Base-by-base conservation (phyloP, 2,329 filamentous ascomycete species). In the Beauveria scarabaeidicola region DNA sequence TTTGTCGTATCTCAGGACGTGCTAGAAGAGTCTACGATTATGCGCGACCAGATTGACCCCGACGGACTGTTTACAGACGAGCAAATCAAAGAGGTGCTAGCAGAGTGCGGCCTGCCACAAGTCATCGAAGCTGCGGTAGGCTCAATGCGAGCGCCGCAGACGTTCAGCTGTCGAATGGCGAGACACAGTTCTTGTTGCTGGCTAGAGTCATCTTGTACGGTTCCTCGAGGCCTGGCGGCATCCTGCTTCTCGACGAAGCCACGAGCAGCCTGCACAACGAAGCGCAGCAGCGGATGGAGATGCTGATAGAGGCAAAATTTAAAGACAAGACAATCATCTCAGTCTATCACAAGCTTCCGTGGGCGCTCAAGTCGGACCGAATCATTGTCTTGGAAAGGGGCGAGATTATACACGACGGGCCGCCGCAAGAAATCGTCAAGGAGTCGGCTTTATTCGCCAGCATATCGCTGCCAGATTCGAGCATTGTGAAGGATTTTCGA, bases 241-340 rank as follows among this genome's bases (percentile, higher is more conserved):
- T 55, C 8, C 25, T 55, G n/a, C 27, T 55, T 44, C 52, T 55
- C 19, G 52, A 55, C 11, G 52, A 55, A 13, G 40, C 52, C 40
- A 55, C 52, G 4, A 52, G 50, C 50, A 52, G 47, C 10, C 29
- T 32, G 10, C 10, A 32, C 29, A 32, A 13, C 10, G 29, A 32
- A 13, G 29, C 29, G 29, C 29, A 32, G 29, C 32, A 36, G 32
- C 32, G 32, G 32, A 36, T 36, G 32, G 11, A 36, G 32, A 36
- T 36, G 32, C 32, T 36, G 11, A 36, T 36, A 36, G 32, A 36
- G 32, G 32, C 32, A 36, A 36, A 6, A 13, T 36, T 5, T 13
- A 13, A 6, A 36, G 32, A 36, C 11, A 36, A 11, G 32, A 36
- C 11, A 36, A 36, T 36, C 32, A 36, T 36, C 32, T 36, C 10